Evolutionary conservation across 176 grass and related monocot genomes (phyloP).

Genomic region (Oryza coarctata): DNA sequence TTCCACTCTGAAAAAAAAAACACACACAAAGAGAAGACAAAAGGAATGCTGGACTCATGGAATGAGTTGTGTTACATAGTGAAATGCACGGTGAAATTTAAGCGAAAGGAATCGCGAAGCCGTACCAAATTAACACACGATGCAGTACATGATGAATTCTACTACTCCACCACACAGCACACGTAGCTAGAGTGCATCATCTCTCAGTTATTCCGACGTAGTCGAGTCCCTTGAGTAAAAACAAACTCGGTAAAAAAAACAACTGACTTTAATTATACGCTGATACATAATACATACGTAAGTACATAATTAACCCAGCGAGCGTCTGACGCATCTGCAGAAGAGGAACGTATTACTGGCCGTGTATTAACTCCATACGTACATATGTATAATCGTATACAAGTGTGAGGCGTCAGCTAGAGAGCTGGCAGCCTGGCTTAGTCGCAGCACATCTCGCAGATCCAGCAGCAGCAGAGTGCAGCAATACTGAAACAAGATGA

Average conservation of each 20-base stretch:
- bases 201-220: background rate
- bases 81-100: no score
- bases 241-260: background rate
- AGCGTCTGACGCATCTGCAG: no score
- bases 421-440: conserved; percentile 22
- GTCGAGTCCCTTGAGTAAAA: background rate
- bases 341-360: background rate
- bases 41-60: no score
- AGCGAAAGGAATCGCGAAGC: no score
- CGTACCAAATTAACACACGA: no score
- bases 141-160: background rate
- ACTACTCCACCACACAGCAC: no score
- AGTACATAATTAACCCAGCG: no score
- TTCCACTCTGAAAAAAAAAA: no score
- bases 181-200: no score
- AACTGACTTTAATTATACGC: background rate
- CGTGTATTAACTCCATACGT: background rate
- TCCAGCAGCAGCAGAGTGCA: conserved; percentile 91
- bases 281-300: background rate
- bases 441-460: conserved; percentile 84
- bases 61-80: no score
- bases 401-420: no score
- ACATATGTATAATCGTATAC: background rate
- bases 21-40: no score
- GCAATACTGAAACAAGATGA: conserved; percentile 53